Evolutionary conservation across 768 basidiomycete species (phyloP), one percentile per base, ranked within the genome.

Genomic region (Epithele typhae): DNA sequence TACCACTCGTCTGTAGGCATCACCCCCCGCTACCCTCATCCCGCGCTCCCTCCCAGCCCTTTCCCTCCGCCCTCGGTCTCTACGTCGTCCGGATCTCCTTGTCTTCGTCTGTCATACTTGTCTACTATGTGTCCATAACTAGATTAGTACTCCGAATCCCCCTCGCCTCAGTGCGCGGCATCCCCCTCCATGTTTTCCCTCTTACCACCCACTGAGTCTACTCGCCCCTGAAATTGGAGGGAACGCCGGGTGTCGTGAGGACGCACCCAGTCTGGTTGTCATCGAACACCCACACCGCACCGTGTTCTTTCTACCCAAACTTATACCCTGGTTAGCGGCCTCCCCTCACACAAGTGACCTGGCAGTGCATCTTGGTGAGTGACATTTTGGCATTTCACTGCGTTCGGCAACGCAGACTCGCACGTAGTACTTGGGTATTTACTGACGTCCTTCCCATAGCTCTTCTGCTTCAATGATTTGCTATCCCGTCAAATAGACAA

Each of bases 141-240:
- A 4, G 74, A 78, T 37, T 80, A 82, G 4, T 72, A n/a, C n/a
- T n/a, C n/a, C n/a, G n/a, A n/a, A n/a, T n/a, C 93, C 34, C 72
- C 81, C 3, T 9, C 80, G 86, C 18, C 70, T 98, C 23, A 70
- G 74, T 14, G 64, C 66, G 0, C 74, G 65, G 87, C 23, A 85
- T 8, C 85, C 85, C 0, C 87, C 87, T 1, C 86, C 86, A 0
- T 86, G 84, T 62, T 87, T 87, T 10, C 71, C 86, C 14, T 85
- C 82, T 52, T 70, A 83, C 18, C 80, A n/a, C n/a, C 79, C 3
- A 76, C 81, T 8, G 85, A 87, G 59, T 81, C 82, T 37, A 59
- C 54, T 18, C 55, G 62, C 21, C 56, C 60, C 23, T 30, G 62
- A 32, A 40, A 50, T 37, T 49, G 59, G 42, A 55, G 58, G 38